phyloP scores from a whole-genome alignment of 306 rosid species.

The Leucaena leucocephala region DNA sequence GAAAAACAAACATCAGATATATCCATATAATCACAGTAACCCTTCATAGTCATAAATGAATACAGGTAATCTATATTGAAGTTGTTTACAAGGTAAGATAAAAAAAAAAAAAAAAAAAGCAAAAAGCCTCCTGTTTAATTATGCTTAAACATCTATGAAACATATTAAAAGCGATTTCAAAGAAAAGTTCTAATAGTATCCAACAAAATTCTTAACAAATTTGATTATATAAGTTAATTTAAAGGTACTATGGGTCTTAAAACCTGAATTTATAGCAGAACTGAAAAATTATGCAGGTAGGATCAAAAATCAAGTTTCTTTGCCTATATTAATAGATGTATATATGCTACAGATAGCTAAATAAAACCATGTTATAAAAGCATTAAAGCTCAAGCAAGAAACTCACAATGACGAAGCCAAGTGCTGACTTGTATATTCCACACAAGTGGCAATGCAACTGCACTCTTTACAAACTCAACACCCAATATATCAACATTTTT shows the following conservation, averaged over 20 bases:
- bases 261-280: not conserved
- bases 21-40: not conserved
- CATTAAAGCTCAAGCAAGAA: conserved; percentile 21
- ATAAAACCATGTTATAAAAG: not conserved
- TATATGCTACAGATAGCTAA: not conserved
- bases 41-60: conserved; percentile 27
- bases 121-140: not conserved
- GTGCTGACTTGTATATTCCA: conserved; percentile 99
- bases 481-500: conserved; percentile 87
- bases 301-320: conserved; percentile 11
- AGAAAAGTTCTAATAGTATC: not conserved
- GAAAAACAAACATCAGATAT: conserved; percentile 34
- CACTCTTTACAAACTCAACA: conserved; percentile 86
- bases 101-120: not conserved
- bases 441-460: conserved; percentile 81
- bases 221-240: conserved; percentile 14
- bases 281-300: conserved; percentile 22
- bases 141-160: conserved; percentile 4
- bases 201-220: conserved; percentile 4
- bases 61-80: conserved; percentile 20
- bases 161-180: not conserved
- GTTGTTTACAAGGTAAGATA: not conserved
- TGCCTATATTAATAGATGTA: not conserved
- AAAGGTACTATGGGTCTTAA: not conserved
- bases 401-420: conserved; percentile 99